Conservation (phyloP, 345 rosid species). For the Brassica carinata region DNA sequence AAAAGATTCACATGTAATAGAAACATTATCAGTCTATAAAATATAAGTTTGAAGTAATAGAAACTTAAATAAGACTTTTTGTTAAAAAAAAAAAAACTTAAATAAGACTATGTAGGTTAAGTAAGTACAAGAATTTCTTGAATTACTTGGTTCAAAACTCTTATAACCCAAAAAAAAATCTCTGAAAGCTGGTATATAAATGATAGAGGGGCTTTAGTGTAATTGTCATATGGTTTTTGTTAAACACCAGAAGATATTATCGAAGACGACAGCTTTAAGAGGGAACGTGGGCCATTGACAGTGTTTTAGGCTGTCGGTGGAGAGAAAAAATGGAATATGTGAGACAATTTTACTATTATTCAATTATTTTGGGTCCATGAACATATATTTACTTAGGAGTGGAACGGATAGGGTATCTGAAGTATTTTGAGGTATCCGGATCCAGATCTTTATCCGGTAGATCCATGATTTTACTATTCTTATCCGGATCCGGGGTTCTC, state of each 20-base stretch:
- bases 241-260: conserved; percentile 22
- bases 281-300: conserved; percentile 38
- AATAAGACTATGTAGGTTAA: too few species aligned
- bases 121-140: background rate
- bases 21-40: background rate
- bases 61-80: background rate
- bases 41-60: background rate
- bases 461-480: too few species aligned
- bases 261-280: conserved; percentile 37
- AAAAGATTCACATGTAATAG: background rate
- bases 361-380: background rate
- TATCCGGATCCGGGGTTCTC: too few species aligned
- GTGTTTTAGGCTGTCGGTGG: conserved; percentile 40
- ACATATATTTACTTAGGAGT: too few species aligned
- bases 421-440: too few species aligned
- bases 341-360: background rate
- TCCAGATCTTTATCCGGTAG: too few species aligned
- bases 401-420: too few species aligned
- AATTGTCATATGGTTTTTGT: conserved; percentile 9
- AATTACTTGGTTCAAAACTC: background rate
- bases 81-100: too few species aligned
- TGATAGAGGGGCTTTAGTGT: conserved; percentile 17
- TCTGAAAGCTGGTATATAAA: background rate
- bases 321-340: background rate
- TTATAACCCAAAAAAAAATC: background rate